These are phyloP conservation scores for Lablab purpureus DNA, from an alignment of 306 rosid species.

Conservation along the genomic window DNA sequence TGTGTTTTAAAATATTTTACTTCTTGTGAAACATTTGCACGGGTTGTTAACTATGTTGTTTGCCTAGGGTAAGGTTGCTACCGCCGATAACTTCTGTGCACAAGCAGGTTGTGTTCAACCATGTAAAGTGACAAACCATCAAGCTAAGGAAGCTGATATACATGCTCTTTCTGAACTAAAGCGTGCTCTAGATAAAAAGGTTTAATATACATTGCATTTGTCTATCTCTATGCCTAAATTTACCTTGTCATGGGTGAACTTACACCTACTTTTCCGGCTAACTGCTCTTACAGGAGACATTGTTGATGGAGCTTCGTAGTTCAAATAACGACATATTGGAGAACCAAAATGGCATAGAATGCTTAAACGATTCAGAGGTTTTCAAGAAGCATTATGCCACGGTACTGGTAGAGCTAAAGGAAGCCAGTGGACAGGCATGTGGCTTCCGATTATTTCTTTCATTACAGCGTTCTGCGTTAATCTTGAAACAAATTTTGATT, in stretches of 20 bases:
- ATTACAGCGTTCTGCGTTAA: slow-evolving; percentile 24
- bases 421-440: slow-evolving; percentile 98
- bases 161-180: slow-evolving; percentile 68
- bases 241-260: slow-evolving; percentile 13
- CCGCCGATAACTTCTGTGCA: slow-evolving; percentile 47
- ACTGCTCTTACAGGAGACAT: slow-evolving; percentile 59
- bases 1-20: not conserved
- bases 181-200: slow-evolving; percentile 77
- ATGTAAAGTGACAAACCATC: slow-evolving; percentile 55
- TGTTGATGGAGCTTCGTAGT: slow-evolving; percentile 67
- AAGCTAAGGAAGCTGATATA: slow-evolving; percentile 78
- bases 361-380: slow-evolving; percentile 65
- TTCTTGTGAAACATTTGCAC: slow-evolving; percentile 41
- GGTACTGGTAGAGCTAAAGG: slow-evolving; percentile 96
- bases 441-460: slow-evolving; percentile 72
- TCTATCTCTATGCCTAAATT: slow-evolving; percentile 27
- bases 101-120: slow-evolving; percentile 55
- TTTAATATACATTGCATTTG: slow-evolving; percentile 35
- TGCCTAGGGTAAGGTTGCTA: slow-evolving; percentile 54
- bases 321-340: slow-evolving; percentile 63
- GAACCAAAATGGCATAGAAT: slow-evolving; percentile 65
- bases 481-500: slow-evolving; percentile 45
- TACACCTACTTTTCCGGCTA: slow-evolving; percentile 10
- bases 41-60: slow-evolving; percentile 45
- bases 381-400: slow-evolving; percentile 83